phyloP scores from a whole-genome alignment of 1,139 yeast species.

The Yamadazyma kanchanaburiensis region DNA sequence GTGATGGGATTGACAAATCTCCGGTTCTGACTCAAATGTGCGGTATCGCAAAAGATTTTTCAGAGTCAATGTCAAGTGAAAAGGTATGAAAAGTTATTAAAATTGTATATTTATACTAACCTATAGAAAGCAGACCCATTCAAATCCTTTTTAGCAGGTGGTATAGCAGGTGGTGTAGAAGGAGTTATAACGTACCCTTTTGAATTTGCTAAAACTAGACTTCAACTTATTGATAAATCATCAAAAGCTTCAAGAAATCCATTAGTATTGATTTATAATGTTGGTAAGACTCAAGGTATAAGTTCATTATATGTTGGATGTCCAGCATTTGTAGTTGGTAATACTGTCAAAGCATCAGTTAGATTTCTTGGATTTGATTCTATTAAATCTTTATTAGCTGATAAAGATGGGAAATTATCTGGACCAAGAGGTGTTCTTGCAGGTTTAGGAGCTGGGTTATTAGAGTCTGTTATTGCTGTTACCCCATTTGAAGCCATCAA shows the following conservation, averaged over 20 bases:
- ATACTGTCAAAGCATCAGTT: slow-evolving; percentile 92
- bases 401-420: slow-evolving; percentile 80
- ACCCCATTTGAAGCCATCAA: slow-evolving; percentile 97
- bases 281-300: slow-evolving; percentile 77
- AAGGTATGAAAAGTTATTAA: slow-evolving; percentile 7
- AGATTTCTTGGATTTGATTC: slow-evolving; percentile 91
- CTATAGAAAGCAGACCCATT: slow-evolving; percentile 46
- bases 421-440: slow-evolving; percentile 92
- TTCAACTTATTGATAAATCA: slow-evolving; percentile 75
- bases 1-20: no score
- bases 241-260: slow-evolving; percentile 79
- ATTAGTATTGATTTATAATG: slow-evolving; percentile 67
- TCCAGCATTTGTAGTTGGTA: slow-evolving; percentile 94
- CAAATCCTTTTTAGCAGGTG: slow-evolving; percentile 88
- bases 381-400: slow-evolving; percentile 72
- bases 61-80: slow-evolving; percentile 8
- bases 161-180: slow-evolving; percentile 92
- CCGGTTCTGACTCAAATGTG: no score
- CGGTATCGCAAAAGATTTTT: slow-evolving; percentile 5
- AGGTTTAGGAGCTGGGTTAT: slow-evolving; percentile 92
- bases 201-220: slow-evolving; percentile 92
- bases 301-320: slow-evolving; percentile 89
- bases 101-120: slow-evolving; percentile 4
- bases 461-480: slow-evolving; percentile 89
- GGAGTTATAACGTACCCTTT: slow-evolving; percentile 91